Conservation (phyloP, 106 monocot genomes). For the Dioscorea zingiberensis region DNA sequence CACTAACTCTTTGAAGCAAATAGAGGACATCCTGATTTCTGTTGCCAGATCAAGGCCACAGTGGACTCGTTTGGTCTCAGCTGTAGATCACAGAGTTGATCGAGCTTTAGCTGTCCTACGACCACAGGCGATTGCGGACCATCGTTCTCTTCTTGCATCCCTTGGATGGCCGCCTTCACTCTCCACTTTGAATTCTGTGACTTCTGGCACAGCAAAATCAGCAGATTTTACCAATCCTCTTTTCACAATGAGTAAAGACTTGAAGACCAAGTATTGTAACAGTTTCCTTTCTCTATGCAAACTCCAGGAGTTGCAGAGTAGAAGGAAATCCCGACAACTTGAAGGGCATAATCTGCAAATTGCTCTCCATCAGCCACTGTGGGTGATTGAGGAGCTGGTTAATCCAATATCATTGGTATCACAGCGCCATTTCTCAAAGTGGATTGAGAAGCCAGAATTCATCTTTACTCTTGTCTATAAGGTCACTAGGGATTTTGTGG, state of each 20-base stretch:
- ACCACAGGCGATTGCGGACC: conserved; percentile 92
- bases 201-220: conserved; percentile 10
- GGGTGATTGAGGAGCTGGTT: conserved; percentile 92
- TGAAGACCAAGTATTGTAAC: conserved; percentile 58
- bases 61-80: conserved; percentile 66
- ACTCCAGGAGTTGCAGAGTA: conserved; percentile 84
- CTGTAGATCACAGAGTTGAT: conserved; percentile 87
- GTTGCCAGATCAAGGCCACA: conserved; percentile 54
- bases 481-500: conserved; percentile 69
- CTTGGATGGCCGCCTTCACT: conserved; percentile 91
- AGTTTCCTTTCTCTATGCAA: conserved; percentile 84
- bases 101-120: conserved; percentile 71
- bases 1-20: conserved; percentile 59
- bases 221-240: conserved; percentile 54
- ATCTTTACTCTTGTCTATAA: conserved; percentile 90
- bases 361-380: conserved; percentile 69
- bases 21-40: conserved; percentile 61
- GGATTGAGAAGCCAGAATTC: conserved; percentile 88
- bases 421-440: conserved; percentile 76
- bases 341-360: conserved; percentile 43
- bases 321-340: conserved; percentile 70
- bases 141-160: conserved; percentile 71
- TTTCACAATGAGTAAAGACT: conserved; percentile 58
- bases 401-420: conserved; percentile 62
- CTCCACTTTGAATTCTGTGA: conserved; percentile 28